phyloP scores from a whole-genome alignment of 257 asterid genomes.

The Primulina eburnea region DNA sequence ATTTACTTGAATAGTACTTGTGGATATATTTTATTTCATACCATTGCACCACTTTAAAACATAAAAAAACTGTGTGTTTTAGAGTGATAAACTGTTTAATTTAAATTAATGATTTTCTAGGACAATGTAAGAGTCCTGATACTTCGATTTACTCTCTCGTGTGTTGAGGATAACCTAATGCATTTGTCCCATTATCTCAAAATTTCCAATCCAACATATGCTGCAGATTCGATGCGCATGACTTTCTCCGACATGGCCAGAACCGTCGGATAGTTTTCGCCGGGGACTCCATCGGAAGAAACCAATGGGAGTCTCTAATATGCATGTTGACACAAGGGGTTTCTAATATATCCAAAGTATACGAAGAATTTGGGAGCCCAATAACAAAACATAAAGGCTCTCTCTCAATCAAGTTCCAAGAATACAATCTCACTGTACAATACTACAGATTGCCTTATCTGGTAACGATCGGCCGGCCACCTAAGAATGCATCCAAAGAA shows the following conservation, averaged over 20 bases:
- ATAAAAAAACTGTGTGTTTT: no score
- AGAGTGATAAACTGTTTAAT: neutral
- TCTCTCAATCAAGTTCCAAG: constrained; percentile 71
- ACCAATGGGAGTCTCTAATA: constrained; percentile 94
- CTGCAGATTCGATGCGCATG: constrained; percentile 51
- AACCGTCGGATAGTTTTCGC: constrained; percentile 72
- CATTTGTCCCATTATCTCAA: neutral
- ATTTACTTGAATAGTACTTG: neutral
- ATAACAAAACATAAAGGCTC: constrained; percentile 83
- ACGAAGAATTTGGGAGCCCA: constrained; percentile 71
- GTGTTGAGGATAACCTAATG: neutral
- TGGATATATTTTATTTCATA: neutral
- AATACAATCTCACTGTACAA: constrained; percentile 72
- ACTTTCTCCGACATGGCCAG: constrained; percentile 47
- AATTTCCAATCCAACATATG: constrained; percentile 16
- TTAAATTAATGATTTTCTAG: neutral
- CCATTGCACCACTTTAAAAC: neutral
- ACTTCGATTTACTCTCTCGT: neutral
- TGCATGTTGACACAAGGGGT: constrained; percentile 85
- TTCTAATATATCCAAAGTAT: constrained; percentile 49
- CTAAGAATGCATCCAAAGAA: constrained; percentile 43
- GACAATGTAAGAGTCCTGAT: neutral
- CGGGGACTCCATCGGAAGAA: constrained; percentile 90
- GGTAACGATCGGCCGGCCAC: constrained; percentile 55
- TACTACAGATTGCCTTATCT: constrained; percentile 85